Evolutionary conservation across 225 moss, liverwort and hornwort species (phyloP).

Genomic region (Neckera pumila): DNA sequence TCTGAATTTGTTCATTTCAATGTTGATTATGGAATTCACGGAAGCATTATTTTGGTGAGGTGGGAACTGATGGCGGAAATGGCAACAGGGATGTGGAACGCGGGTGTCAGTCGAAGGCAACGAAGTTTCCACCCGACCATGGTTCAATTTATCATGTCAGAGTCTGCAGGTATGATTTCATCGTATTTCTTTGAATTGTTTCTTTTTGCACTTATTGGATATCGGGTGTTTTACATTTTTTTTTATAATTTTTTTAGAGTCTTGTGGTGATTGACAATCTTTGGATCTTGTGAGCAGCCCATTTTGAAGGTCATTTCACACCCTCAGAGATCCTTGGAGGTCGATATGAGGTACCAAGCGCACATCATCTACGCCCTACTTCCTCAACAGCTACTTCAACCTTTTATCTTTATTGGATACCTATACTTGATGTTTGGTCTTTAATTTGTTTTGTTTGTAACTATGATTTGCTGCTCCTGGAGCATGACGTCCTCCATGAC

Average conservation of each 20-base stretch:
- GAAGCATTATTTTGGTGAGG: background rate
- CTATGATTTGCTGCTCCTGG: background rate
- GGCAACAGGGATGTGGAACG: constrained; percentile 25
- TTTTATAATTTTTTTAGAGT: background rate
- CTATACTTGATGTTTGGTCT: background rate
- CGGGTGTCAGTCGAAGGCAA: constrained; percentile 22
- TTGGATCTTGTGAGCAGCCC: constrained; percentile 24
- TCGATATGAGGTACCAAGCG: constrained; percentile 23
- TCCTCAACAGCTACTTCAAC: background rate
- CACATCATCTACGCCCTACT: background rate
- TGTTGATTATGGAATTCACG: background rate
- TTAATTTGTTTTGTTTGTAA: background rate
- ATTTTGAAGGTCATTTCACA: constrained; percentile 18
- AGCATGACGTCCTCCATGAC: background rate
- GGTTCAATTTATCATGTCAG: constrained; percentile 35
- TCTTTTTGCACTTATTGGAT: background rate
- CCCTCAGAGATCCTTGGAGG: constrained; percentile 7
- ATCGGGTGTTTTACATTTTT: background rate
- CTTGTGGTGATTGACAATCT: background rate
- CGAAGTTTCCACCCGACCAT: constrained; percentile 14
- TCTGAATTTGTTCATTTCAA: background rate
- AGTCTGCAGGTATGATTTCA: constrained; percentile 12
- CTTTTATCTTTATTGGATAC: background rate
- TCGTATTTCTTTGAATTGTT: background rate
- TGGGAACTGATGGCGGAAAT: background rate